Evolutionary conservation across 1,139 yeast species (phyloP).

Genomic region (Eremothecium cymbalariae): DNA sequence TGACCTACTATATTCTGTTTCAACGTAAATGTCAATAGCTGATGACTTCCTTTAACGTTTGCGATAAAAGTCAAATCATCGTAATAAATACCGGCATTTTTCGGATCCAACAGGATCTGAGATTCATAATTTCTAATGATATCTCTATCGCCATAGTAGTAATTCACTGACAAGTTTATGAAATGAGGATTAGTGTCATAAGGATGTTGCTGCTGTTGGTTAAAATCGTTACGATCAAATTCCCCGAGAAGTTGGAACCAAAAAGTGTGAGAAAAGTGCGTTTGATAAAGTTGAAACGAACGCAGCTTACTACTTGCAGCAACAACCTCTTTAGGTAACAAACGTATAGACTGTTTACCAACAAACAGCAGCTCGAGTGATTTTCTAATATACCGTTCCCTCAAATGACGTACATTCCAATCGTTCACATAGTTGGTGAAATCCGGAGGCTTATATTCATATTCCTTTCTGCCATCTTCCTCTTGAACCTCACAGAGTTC

Average conservation of each 20-base stretch:
- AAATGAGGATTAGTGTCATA: conserved; percentile 29
- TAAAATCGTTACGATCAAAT: conserved; percentile 15
- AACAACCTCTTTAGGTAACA: conserved; percentile 12
- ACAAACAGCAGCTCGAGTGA: conserved; percentile 42
- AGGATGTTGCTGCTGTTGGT: conserved; percentile 21
- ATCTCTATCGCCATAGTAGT: conserved; percentile 53
- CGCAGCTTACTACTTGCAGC: conserved; percentile 16
- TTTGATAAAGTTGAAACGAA: conserved; percentile 35
- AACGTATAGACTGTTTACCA: conserved; percentile 33
- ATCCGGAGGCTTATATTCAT: conserved; percentile 54
- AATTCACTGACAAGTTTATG: conserved; percentile 51
- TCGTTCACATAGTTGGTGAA: conserved; percentile 34
- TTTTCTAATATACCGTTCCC: conserved; percentile 45
- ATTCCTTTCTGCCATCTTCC: conserved; percentile 35
- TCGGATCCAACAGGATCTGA: conserved; percentile 46
- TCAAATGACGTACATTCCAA: conserved; percentile 24
- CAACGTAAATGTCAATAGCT: conserved; percentile 44
- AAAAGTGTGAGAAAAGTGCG: conserved; percentile 33
- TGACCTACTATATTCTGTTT: conserved; percentile 59
- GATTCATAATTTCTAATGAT: conserved; percentile 55
- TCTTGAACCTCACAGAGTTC: conserved; percentile 23
- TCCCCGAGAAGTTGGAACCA: conserved; percentile 41
- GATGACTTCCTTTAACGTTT: conserved; percentile 39
- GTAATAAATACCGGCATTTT: conserved; percentile 50
- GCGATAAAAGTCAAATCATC: conserved; percentile 54